A percentile compares a stretch with the other conserved stretches of the same genome.
These are phyloP conservation scores for Mucor circinelloides DNA, from an alignment of 371 early-diverging fungal species.

Conservation along the genomic window DNA sequence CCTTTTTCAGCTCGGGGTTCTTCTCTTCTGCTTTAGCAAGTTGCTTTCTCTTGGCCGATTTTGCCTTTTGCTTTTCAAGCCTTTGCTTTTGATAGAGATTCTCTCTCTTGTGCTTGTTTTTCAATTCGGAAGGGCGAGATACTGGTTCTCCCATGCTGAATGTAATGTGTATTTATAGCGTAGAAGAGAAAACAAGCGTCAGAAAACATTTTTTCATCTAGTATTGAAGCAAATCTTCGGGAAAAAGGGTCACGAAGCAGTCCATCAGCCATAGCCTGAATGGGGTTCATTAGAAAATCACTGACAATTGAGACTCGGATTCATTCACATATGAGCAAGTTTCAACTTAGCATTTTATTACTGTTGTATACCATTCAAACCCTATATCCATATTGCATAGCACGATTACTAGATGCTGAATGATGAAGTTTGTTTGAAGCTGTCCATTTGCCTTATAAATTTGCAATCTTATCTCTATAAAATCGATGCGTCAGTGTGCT, in stretches of 20 bases:
- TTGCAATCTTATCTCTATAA: neutral
- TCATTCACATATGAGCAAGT: too few species aligned
- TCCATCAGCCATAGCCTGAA: neutral
- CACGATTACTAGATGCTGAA: too few species aligned
- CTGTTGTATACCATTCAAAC: too few species aligned
- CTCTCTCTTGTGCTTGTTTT: conserved; percentile 83
- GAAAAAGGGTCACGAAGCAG: conserved; percentile 4
- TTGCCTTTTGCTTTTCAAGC: conserved; percentile 71
- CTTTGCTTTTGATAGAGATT: conserved; percentile 76
- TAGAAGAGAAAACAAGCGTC: neutral
- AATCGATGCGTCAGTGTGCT: neutral
- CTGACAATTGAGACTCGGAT: neutral
- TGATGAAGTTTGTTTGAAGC: neutral
- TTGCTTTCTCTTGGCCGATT: conserved; percentile 72
- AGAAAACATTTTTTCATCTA: neutral
- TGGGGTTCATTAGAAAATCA: neutral
- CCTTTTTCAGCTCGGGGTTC: conserved; percentile 88
- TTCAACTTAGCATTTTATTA: too few species aligned
- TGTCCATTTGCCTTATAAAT: neutral
- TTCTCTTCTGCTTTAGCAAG: conserved; percentile 81
- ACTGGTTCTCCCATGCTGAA: conserved; percentile 14
- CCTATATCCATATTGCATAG: too few species aligned
- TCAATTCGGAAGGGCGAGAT: conserved; percentile 54
- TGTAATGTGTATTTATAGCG: neutral
- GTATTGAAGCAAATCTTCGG: neutral